Evolutionary conservation across 2,329 filamentous ascomycete genomes (phyloP).

Genomic region (Penicillium sp.): DNA sequence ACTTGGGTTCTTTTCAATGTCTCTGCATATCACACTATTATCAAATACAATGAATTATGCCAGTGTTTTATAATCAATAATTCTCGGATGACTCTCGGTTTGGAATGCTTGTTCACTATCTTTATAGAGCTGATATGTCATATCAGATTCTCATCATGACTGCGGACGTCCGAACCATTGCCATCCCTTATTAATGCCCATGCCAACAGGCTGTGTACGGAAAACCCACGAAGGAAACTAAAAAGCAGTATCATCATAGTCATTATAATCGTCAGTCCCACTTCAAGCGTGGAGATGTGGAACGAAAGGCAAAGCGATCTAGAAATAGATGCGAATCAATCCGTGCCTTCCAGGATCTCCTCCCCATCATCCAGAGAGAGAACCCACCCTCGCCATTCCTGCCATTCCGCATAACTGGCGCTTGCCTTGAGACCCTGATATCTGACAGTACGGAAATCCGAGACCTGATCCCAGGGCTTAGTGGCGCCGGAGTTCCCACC

Average conservation of each 20-base stretch:
- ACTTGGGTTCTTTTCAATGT: background rate
- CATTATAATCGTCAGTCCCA: conserved; percentile 11
- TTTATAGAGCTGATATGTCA: background rate
- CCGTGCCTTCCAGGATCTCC: conserved; percentile 19
- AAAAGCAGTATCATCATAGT: background rate
- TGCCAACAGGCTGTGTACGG: background rate
- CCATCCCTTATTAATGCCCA: background rate
- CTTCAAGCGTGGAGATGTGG: background rate
- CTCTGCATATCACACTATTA: background rate
- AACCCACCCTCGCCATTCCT: conserved; percentile 75
- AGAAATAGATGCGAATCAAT: conserved; percentile 4
- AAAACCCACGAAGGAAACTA: background rate
- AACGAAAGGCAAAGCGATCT: background rate
- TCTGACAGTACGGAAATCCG: conserved; percentile 70
- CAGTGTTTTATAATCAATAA: background rate
- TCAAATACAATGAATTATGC: background rate
- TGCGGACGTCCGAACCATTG: background rate
- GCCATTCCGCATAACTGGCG: conserved; percentile 70
- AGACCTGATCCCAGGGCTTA: conserved; percentile 69
- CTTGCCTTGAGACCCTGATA: conserved; percentile 83
- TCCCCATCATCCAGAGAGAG: conserved; percentile 31
- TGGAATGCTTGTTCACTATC: background rate
- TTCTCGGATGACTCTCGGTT: background rate
- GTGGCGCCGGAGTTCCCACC: conserved; percentile 14
- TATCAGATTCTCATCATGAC: background rate